Conservation (phyloP, 371 early-diverging fungal genomes). For the Syncephalastrum monosporum region DNA sequence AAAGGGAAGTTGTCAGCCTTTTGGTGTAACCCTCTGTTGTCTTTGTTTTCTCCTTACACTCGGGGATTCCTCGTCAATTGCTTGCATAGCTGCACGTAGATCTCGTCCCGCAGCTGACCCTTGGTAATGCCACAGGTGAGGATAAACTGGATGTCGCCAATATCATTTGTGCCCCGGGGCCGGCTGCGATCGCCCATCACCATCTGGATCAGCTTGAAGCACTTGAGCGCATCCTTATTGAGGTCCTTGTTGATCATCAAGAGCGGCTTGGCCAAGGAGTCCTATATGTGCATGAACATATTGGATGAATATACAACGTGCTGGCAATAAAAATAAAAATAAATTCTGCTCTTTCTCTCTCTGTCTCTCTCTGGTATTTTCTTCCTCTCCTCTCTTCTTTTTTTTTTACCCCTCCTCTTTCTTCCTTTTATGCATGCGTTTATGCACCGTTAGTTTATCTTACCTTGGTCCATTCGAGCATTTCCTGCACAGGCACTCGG, state of each 20-base stretch:
- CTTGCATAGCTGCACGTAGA: conserved; percentile 93
- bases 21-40: too few relatives aligned
- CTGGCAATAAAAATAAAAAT: not conserved
- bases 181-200: conserved; percentile 78
- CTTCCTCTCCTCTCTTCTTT: not conserved
- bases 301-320: too few relatives aligned
- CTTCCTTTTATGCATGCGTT: too few relatives aligned
- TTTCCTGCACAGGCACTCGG: conserved; percentile 84
- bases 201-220: conserved; percentile 83
- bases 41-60: conserved; percentile 37
- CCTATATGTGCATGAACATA: conserved; percentile 31
- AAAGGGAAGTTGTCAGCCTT: too few relatives aligned
- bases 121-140: conserved; percentile 73
- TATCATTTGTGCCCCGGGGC: conserved; percentile 28
- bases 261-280: conserved; percentile 77
- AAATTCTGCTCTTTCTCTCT: not conserved
- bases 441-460: not conserved
- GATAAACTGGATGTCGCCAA: conserved; percentile 73
- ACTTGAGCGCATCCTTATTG: conserved; percentile 82
- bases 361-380: not conserved
- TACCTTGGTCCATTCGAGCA: conserved; percentile 81
- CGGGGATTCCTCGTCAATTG: conserved; percentile 85
- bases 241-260: conserved; percentile 76
- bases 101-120: conserved; percentile 88
- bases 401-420: not conserved